phyloP scores from a whole-genome alignment of 2,329 filamentous ascomycete species.

The Pseudogymnoascus sp. region DNA sequence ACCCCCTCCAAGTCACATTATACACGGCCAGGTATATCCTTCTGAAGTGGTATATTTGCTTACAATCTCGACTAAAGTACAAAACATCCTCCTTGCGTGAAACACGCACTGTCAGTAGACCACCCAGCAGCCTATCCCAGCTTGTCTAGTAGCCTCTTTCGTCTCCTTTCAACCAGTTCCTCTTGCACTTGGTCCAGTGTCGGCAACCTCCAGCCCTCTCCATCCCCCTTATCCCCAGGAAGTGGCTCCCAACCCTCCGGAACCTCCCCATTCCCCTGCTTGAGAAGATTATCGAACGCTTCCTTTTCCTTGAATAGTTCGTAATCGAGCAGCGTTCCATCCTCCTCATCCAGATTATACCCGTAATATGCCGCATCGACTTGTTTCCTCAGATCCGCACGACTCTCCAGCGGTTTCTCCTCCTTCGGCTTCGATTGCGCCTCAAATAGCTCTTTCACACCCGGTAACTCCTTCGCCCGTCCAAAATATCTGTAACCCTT shows the following conservation, averaged over 20 bases:
- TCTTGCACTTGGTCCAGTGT: slow-evolving; percentile 88
- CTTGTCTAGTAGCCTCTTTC: slow-evolving; percentile 77
- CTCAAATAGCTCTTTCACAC: slow-evolving; percentile 94
- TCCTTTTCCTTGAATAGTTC: slow-evolving; percentile 79
- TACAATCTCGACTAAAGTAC: neutral
- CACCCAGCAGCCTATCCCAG: slow-evolving; percentile 18
- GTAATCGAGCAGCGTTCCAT: slow-evolving; percentile 69
- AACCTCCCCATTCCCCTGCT: slow-evolving; percentile 46
- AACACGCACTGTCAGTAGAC: neutral
- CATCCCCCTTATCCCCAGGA: slow-evolving; percentile 81
- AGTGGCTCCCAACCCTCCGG: slow-evolving; percentile 74
- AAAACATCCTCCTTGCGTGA: neutral
- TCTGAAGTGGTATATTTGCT: neutral
- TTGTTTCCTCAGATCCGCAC: slow-evolving; percentile 61
- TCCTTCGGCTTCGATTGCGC: slow-evolving; percentile 54
- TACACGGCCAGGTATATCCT: neutral
- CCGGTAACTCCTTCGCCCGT: slow-evolving; percentile 77
- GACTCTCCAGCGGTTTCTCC: slow-evolving; percentile 55
- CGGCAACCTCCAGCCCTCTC: slow-evolving; percentile 72
- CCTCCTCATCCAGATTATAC: slow-evolving; percentile 87
- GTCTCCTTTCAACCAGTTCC: slow-evolving; percentile 79
- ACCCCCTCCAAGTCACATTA: neutral
- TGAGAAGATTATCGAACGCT: slow-evolving; percentile 61
- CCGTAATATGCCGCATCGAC: slow-evolving; percentile 96
- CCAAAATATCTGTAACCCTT: slow-evolving; percentile 96